phyloP scores from a whole-genome alignment of 805 yeast genomes.

The Lachancea cidri region DNA sequence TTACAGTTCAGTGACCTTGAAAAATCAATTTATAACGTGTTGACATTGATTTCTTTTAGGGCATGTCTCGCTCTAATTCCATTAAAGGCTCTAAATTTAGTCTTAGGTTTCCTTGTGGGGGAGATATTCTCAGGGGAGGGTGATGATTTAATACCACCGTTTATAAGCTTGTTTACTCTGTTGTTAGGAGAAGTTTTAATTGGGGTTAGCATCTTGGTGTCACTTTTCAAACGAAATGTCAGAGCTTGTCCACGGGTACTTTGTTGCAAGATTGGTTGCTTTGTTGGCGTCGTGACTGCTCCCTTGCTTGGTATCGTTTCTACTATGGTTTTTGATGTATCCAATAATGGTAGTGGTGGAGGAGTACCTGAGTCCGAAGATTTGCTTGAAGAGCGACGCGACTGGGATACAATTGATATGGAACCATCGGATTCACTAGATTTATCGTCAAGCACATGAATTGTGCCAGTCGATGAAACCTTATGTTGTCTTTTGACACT shows the following conservation, averaged over 20 bases:
- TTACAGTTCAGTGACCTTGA: too few species aligned
- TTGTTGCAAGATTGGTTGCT: slow-evolving; percentile 2
- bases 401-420: not conserved
- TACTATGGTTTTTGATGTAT: slow-evolving; percentile 2
- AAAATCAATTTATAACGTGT: slow-evolving; percentile 2
- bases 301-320: slow-evolving; percentile 1
- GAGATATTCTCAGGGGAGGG: slow-evolving; percentile 6
- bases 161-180: slow-evolving; percentile 31
- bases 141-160: slow-evolving; percentile 13
- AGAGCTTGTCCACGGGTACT: slow-evolving; percentile 27
- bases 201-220: slow-evolving; percentile 28
- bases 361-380: slow-evolving; percentile 8
- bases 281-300: slow-evolving; percentile 1
- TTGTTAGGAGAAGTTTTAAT: slow-evolving; percentile 30
- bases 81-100: not conserved
- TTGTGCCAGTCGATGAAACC: slow-evolving; percentile 8
- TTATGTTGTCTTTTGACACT: slow-evolving; percentile 53
- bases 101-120: slow-evolving; percentile 5
- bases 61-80: not conserved
- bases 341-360: slow-evolving; percentile 5
- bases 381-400: slow-evolving; percentile 6
- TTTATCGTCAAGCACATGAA: not conserved
- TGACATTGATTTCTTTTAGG: slow-evolving; percentile 8
- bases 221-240: slow-evolving; percentile 30
- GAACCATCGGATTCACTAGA: not conserved